These are phyloP conservation scores for Mangifera indica DNA, from an alignment of 345 rosid species.

Conservation along the genomic window DNA sequence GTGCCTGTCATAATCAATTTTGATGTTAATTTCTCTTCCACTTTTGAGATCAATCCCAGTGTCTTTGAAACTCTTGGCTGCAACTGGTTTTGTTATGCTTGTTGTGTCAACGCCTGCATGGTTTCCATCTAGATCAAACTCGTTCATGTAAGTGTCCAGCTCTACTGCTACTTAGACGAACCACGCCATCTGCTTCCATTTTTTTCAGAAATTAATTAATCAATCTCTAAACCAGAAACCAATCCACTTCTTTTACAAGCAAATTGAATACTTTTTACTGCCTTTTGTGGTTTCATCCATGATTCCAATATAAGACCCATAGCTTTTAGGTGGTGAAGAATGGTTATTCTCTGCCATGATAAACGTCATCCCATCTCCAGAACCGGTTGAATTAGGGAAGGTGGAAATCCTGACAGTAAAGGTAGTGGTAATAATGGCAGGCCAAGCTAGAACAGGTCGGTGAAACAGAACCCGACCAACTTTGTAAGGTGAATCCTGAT, in stretches of 20 bases:
- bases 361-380: slow-evolving; percentile 42
- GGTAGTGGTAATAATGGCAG: slow-evolving; percentile 33
- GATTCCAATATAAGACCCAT: slow-evolving; percentile 39
- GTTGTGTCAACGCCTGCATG: slow-evolving; percentile 35
- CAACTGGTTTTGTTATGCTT: slow-evolving; percentile 21
- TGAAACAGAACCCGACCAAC: slow-evolving; percentile 34
- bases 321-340: slow-evolving; percentile 27
- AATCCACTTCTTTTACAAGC: background rate
- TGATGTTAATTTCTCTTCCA: slow-evolving; percentile 30
- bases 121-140: slow-evolving; percentile 39
- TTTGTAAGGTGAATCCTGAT: background rate
- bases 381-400: slow-evolving; percentile 3
- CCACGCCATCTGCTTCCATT: slow-evolving; percentile 24
- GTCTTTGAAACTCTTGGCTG: slow-evolving; percentile 24
- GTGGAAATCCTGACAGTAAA: slow-evolving; percentile 38
- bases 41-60: slow-evolving; percentile 40
- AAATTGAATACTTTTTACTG: slow-evolving; percentile 16
- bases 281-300: slow-evolving; percentile 35
- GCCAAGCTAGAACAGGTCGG: slow-evolving; percentile 34
- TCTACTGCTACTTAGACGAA: slow-evolving; percentile 35
- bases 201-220: background rate
- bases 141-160: slow-evolving; percentile 43
- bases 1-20: slow-evolving; percentile 26
- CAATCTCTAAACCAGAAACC: background rate
- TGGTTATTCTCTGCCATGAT: slow-evolving; percentile 28